Evolutionary conservation across 768 basidiomycete species (phyloP).

Genomic region (Peribolospora kevripleyi): DNA sequence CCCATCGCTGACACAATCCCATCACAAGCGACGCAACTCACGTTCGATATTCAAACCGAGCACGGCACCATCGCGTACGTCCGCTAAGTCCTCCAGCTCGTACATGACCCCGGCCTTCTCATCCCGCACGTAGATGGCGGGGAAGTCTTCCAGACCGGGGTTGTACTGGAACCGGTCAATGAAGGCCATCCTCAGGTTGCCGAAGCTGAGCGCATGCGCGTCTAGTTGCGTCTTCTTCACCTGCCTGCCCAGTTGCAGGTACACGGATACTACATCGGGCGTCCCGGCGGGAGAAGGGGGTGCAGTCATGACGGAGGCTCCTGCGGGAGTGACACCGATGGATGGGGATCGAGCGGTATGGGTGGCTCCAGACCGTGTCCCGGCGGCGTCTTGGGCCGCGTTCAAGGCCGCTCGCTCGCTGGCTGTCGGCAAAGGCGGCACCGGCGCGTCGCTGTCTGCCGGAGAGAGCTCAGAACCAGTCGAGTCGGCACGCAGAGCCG

Average conservation of each 20-base stretch:
- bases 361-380: too few relatives aligned
- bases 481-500: too few relatives aligned
- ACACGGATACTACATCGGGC: constrained; percentile 33
- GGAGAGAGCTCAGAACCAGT: too few relatives aligned
- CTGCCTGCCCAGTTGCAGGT: constrained; percentile 30
- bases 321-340: background rate
- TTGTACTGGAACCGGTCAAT: constrained; percentile 87
- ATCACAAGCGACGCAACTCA: constrained; percentile 27
- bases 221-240: constrained; percentile 24
- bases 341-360: too few relatives aligned
- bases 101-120: constrained; percentile 78
- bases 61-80: constrained; percentile 66
- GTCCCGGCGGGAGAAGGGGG: constrained; percentile 9
- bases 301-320: too few relatives aligned
- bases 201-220: constrained; percentile 32
- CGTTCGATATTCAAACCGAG: constrained; percentile 90
- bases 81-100: constrained; percentile 81
- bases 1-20: background rate
- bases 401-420: too few relatives aligned
- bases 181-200: constrained; percentile 60
- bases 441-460: too few relatives aligned
- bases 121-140: constrained; percentile 85
- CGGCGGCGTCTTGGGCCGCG: too few relatives aligned
- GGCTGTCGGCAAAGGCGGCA: too few relatives aligned
- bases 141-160: constrained; percentile 39